These are phyloP conservation scores for Melaleuca alternifolia DNA, from an alignment of 345 rosid genomes.

Conservation along the genomic window DNA sequence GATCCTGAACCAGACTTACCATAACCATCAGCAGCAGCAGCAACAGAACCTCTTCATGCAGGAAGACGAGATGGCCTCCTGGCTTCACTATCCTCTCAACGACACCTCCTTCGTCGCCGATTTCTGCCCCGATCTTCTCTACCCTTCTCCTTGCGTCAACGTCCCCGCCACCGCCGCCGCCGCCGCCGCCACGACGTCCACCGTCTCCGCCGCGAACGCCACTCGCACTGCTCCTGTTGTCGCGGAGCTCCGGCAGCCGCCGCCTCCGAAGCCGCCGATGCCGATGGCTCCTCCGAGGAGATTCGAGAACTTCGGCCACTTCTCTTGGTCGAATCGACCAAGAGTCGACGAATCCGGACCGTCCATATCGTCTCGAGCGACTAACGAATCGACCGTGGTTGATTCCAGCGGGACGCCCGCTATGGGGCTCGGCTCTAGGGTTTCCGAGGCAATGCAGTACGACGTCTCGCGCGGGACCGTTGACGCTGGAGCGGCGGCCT, in stretches of 20 bases:
- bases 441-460: constrained; percentile 17
- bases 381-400: constrained; percentile 49
- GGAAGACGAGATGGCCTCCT: constrained; percentile 88
- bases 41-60: constrained; percentile 49
- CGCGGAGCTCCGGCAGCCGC: constrained; percentile 1
- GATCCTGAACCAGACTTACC: neutral
- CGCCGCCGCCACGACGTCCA: neutral
- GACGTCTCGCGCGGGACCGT: constrained; percentile 17
- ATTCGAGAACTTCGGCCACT: constrained; percentile 48
- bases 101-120: constrained; percentile 37
- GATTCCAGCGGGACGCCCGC: constrained; percentile 50
- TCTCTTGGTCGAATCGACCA: constrained; percentile 35
- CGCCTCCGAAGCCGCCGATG: constrained; percentile 21
- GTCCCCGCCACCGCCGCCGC: neutral
- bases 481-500: constrained; percentile 11
- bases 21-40: constrained; percentile 9
- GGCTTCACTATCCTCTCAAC: constrained; percentile 64
- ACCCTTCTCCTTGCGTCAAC: constrained; percentile 25
- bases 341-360: constrained; percentile 29
- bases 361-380: constrained; percentile 25
- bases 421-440: constrained; percentile 17
- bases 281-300: constrained; percentile 35
- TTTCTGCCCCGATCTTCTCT: constrained; percentile 54
- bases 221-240: neutral
- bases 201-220: constrained; percentile 4